Conservation (phyloP, 148 eudicot genomes). For the Diospyros lotus region DNA sequence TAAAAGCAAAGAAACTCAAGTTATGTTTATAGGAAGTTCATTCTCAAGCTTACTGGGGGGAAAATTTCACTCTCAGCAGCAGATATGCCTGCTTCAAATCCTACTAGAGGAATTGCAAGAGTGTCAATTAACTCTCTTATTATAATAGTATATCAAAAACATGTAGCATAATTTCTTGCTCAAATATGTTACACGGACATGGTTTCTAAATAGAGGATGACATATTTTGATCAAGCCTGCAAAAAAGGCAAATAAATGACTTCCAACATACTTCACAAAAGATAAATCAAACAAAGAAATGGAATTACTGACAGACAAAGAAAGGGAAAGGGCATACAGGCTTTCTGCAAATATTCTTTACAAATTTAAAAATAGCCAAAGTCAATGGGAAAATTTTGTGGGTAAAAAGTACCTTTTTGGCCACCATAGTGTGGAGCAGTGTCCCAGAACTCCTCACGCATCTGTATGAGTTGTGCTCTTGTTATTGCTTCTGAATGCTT, state of each 20-base stretch:
- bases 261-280: background rate
- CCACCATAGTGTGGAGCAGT: slow-evolving; percentile 95
- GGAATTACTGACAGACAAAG: background rate
- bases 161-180: background rate
- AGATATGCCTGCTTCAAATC: background rate
- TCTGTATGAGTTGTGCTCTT: slow-evolving; percentile 47
- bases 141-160: background rate
- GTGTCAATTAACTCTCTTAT: background rate
- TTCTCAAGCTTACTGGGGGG: background rate
- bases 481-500: slow-evolving; percentile 74
- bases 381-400: background rate
- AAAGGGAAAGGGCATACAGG: background rate
- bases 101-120: background rate
- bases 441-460: slow-evolving; percentile 96
- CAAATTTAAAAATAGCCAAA: background rate
- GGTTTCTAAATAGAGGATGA: background rate
- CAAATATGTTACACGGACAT: background rate
- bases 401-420: slow-evolving; percentile 41
- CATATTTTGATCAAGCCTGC: background rate
- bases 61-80: background rate
- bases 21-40: background rate
- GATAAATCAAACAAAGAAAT: background rate
- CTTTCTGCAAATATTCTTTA: background rate
- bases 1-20: background rate
- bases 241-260: background rate